Percentiles rank a stretch among this genome's conserved stretches.
Evolutionary conservation across 2,329 filamentous ascomycete species (phyloP).

Genomic region (Verticillium dahliae): DNA sequence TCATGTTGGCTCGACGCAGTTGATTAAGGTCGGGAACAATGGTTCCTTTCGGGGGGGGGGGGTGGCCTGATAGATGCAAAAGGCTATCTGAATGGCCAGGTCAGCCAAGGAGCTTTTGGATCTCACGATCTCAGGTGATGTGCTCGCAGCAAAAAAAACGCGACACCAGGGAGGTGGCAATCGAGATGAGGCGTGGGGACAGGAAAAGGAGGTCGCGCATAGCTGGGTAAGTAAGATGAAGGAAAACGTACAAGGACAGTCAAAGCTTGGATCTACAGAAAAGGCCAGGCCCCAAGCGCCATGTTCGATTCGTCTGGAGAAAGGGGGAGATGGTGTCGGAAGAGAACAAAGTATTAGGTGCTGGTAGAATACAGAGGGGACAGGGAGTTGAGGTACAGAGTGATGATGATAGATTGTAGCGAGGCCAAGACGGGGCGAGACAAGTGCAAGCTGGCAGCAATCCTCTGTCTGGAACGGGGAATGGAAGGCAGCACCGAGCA

Average conservation of each 20-base stretch:
- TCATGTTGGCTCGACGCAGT: slow-evolving; percentile 22
- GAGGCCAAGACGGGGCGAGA: not conserved
- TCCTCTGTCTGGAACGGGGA: not conserved
- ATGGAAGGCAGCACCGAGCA: not conserved
- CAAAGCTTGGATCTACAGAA: slow-evolving; percentile 1
- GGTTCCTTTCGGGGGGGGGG: not conserved
- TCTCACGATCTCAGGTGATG: not conserved
- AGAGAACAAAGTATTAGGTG: not conserved
- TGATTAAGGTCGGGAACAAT: not conserved
- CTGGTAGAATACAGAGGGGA: not conserved
- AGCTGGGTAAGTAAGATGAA: not conserved
- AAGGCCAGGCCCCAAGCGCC: not conserved
- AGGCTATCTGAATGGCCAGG: not conserved
- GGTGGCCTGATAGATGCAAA: not conserved
- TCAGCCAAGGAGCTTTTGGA: not conserved
- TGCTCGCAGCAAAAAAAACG: slow-evolving; percentile 3
- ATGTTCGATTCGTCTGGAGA: not conserved
- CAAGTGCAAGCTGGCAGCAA: not conserved
- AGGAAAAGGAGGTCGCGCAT: not conserved
- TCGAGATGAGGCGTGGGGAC: not conserved
- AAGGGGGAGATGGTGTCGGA: not conserved
- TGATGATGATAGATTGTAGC: not conserved
- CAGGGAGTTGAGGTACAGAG: not conserved
- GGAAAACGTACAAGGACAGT: slow-evolving; percentile 10
- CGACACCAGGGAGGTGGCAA: slow-evolving; percentile 1